A percentile compares a stretch with the other conserved stretches of the same genome.
These are phyloP conservation scores for Prototheca wickerhamii DNA, from an alignment of 163 green algal genomes.

Conservation along the genomic window DNA sequence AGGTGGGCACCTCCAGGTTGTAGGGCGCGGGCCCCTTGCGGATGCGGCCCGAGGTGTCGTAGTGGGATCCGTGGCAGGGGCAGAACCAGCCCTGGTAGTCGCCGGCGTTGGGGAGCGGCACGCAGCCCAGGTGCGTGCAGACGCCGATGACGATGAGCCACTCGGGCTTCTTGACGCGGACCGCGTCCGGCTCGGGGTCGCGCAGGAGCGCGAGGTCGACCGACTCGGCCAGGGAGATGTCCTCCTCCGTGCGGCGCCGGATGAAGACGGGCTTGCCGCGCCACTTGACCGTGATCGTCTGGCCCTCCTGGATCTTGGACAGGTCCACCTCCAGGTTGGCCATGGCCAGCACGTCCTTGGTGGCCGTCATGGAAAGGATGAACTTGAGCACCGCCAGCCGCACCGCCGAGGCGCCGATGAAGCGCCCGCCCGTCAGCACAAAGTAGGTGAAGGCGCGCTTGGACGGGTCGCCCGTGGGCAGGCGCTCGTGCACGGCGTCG, in stretches of 20 bases:
- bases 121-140: conserved; percentile 98
- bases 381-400: conserved; percentile 94
- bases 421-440: conserved; percentile 90
- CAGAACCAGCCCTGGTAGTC: conserved; percentile 99
- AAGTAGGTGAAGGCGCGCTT: conserved; percentile 96
- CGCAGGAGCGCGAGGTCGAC: conserved; percentile 73
- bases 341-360: conserved; percentile 91
- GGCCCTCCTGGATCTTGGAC: conserved; percentile 68
- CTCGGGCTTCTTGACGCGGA: conserved; percentile 77
- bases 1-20: conserved; percentile 96
- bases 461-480: conserved; percentile 65
- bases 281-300: conserved; percentile 98
- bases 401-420: conserved; percentile 94
- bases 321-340: conserved; percentile 96
- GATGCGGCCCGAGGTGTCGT: conserved; percentile 90
- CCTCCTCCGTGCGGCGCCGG: conserved; percentile 71
- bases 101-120: conserved; percentile 96
- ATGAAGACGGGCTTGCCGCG: conserved; percentile 99
- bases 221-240: conserved; percentile 70
- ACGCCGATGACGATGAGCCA: conserved; percentile 98
- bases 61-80: conserved; percentile 98
- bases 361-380: conserved; percentile 87
- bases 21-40: conserved; percentile 92
- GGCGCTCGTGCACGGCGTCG: conserved; percentile 70
- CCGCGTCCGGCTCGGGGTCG: conserved; percentile 82